Evolutionary conservation across 768 basidiomycete genomes (phyloP), one percentile per base, ranked within the genome.

Genomic region (Candolleomyces efflorescens): DNA sequence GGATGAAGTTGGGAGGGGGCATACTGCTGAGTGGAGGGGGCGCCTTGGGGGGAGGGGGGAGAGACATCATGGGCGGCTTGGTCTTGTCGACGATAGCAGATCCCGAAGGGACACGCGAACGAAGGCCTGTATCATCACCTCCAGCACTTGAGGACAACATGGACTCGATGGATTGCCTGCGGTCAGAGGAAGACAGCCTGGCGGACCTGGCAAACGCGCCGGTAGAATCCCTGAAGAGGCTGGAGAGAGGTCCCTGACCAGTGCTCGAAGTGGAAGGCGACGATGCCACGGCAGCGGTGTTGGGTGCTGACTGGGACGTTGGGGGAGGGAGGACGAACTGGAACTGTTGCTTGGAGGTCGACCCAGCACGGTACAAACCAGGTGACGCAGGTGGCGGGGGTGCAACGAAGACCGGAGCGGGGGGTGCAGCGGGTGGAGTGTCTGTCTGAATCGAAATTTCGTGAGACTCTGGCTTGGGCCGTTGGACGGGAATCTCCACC

Each of bases 361-460:
- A 72, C 9, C 82, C 86, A 18, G 89, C 80, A 55, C 78, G 80
- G 68, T 82, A 87, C 22, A 86, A 73, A 12, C 77, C 71, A 26
- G 76, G 68, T 3, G 74, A 68, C 5, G 75, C 51, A 20, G 68
- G 59, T 15, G 68, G 58, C 2, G 66, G 60, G 45, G 69, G 65
- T 59, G 75, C 67, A 52, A 74, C 66, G 3, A 71, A 65, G 17
- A 67, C 55, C 7, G 73, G 62, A 11, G 69, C 59, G 22, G 73
- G 69, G 39, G 71, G 67, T 1, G 75, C 68, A 1, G 74, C 67
- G 9, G 79, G 75, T 44, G 50, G 43, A 13, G 46, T 36, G 60
- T 94, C 92, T 1, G 91, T 93, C 73, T 94, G 91, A 36, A 86
- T 84, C 3, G 85, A 88, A 59, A 84, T 89, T 63, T 94, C 91